These are phyloP conservation scores for Moringa oleifera DNA, from an alignment of 345 rosid species.

Conservation along the genomic window DNA sequence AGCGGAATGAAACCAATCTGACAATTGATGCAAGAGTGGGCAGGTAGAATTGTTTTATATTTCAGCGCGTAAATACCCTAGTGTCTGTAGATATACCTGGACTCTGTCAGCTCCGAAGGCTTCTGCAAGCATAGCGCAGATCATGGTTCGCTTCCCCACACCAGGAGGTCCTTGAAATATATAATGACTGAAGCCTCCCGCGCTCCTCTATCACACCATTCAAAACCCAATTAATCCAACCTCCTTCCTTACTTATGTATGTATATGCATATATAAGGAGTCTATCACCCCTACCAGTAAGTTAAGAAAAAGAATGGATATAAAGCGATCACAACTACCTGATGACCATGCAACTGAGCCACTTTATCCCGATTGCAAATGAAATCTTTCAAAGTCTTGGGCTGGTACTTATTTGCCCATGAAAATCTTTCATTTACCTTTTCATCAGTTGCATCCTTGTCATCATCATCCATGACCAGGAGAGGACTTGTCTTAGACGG, in stretches of 20 bases:
- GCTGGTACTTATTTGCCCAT: constrained; percentile 48
- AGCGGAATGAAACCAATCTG: no score
- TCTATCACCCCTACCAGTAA: no score
- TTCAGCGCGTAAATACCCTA: no score
- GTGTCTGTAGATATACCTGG: constrained; percentile 19
- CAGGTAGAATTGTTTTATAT: not conserved
- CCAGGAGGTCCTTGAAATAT: constrained; percentile 64
- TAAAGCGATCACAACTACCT: constrained; percentile 21
- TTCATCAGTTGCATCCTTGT: not conserved
- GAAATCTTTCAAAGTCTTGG: constrained; percentile 42
- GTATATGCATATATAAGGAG: no score
- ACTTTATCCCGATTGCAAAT: constrained; percentile 51
- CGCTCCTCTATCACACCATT: constrained; percentile 21
- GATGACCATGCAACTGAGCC: constrained; percentile 23
- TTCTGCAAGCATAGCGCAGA: constrained; percentile 51
- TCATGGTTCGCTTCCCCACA: constrained; percentile 64
- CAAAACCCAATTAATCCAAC: not conserved
- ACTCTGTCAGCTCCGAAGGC: constrained; percentile 38
- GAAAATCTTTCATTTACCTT: constrained; percentile 14
- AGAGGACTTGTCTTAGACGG: no score
- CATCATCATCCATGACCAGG: not conserved
- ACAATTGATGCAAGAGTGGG: not conserved
- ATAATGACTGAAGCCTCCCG: constrained; percentile 29
- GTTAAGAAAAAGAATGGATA: not conserved
- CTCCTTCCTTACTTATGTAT: no score